Evolutionary conservation across 2,329 filamentous ascomycete species (phyloP), one percentile per base, ranked within the genome.

Genomic region (Aspergillus sp.): DNA sequence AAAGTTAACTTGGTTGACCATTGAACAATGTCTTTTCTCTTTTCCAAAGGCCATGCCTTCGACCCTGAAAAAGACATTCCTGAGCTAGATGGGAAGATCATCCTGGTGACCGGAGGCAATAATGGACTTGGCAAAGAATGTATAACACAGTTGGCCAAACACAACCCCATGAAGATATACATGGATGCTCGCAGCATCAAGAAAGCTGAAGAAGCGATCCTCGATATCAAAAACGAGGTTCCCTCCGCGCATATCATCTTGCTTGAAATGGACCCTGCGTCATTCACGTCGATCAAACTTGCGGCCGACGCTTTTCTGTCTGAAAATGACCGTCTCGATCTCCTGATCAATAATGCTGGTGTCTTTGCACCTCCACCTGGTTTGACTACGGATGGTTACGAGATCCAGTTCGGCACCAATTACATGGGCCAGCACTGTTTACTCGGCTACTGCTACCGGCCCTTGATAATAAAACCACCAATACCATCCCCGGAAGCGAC

Each of bases 61-160:
- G 13, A 41, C 17, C 37, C 37, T 41, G 19, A 12, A 41, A 41
- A 56, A 27, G 64, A 72, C 46, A 71, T 74, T 37, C 68, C 70
- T 5, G 57, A 63, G 23, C 64, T 74, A 5, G 51, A 58, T 7
- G 69, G 66, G 25, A 71, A 73, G 53, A 66, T 72, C 15, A 67
- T 71, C 10, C 50, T 74, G 1, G 66, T 74, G 2, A 74, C 72
- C n/a, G 71, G 72, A 46, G 72, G 72, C 46, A 77, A 75, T 47
- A 60, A 64, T 5, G 75, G 75, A 19, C 62, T 78, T 3, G 75
- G 75, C 33, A 71, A 71, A 46, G 67, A 74, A 55, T 70, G 71
- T 25, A 61, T 77, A 35, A 39, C 27, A 3, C 41, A 57, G 20
- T 30, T 49, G 7, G 22, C 25, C 10, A 19, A 39, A 23, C 47